A percentile compares a stretch with the other conserved stretches of the same genome.
These are phyloP conservation scores for Raddia guianensis DNA, from an alignment of 176 grass and related monocot genomes.

Conservation along the genomic window DNA sequence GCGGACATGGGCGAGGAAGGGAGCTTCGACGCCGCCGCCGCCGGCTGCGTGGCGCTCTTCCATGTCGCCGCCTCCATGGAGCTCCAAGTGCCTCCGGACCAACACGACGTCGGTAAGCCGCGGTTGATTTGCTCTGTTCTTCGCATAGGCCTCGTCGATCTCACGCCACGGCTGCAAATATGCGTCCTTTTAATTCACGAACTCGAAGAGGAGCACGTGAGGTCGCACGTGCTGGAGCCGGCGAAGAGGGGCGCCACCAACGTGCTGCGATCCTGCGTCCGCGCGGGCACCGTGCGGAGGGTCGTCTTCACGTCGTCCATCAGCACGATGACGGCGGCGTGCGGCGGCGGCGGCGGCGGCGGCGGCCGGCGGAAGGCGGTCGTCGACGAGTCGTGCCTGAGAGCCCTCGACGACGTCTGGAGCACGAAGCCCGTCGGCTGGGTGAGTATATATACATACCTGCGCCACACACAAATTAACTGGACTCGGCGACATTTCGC, in stretches of 20 bases:
- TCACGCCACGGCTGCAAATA: too few species aligned
- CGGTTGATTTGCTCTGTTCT: neutral
- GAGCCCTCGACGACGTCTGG: conserved; percentile 52
- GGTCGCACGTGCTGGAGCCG: conserved; percentile 58
- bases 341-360: conserved; percentile 36
- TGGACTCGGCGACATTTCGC: too few species aligned
- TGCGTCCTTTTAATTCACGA: too few species aligned
- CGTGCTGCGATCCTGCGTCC: conserved; percentile 67
- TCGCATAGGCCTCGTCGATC: neutral
- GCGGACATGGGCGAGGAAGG: conserved; percentile 79
- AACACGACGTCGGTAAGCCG: conserved; percentile 54
- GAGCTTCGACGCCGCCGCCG: conserved; percentile 71
- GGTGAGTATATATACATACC: conserved; percentile 37
- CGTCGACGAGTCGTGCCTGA: conserved; percentile 72
- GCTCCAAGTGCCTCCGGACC: conserved; percentile 46
- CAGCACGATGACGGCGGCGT: conserved; percentile 65
- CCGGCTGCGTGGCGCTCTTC: conserved; percentile 57
- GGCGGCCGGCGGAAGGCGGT: conserved; percentile 35
- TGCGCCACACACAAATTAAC: too few species aligned
- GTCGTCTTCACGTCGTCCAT: conserved; percentile 91
- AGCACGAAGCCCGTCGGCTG: conserved; percentile 73
- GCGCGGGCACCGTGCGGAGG: conserved; percentile 49
- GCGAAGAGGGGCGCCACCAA: conserved; percentile 68
- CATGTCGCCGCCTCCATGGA: conserved; percentile 96
- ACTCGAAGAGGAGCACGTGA: conserved; percentile 66